Percentiles rank a stretch among this genome's conserved stretches.
Conservation (phyloP, 2,329 filamentous ascomycete species). For the Diplodia corticola region DNA sequence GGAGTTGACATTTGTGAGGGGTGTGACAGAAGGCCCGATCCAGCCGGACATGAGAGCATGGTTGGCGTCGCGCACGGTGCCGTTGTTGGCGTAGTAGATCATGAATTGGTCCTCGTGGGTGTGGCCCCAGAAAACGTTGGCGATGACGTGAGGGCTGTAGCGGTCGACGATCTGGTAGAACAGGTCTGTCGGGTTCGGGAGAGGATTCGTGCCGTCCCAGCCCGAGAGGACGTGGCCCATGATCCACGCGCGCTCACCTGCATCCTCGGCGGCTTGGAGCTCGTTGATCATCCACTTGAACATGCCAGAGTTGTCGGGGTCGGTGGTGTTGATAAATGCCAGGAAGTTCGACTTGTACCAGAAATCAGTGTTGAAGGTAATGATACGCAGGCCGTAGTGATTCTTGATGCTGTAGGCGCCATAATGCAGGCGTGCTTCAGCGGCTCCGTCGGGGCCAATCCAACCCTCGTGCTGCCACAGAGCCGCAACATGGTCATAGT, state of each 20-base stretch:
- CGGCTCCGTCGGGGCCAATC: constrained; percentile 49
- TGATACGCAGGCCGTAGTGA: constrained; percentile 54
- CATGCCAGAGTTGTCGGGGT: constrained; percentile 53
- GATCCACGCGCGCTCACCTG: constrained; percentile 56
- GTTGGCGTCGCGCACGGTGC: constrained; percentile 43
- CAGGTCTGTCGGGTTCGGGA: constrained; percentile 55
- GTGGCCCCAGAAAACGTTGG: constrained; percentile 57
- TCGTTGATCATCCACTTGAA: constrained; percentile 54
- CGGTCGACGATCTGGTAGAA: constrained; percentile 58
- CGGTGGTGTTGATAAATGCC: constrained; percentile 54
- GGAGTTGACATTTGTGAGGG: constrained; percentile 56
- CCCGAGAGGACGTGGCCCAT: constrained; percentile 57
- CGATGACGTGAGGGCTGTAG: constrained; percentile 57
- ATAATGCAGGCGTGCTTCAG: constrained; percentile 55
- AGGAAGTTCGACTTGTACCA: constrained; percentile 49
- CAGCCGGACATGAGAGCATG: constrained; percentile 53
- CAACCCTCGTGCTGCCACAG: constrained; percentile 60
- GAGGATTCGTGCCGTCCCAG: constrained; percentile 57
- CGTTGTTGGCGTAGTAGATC: constrained; percentile 57
- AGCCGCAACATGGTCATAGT: constrained; percentile 57
- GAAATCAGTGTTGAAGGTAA: constrained; percentile 56
- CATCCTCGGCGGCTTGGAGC: constrained; percentile 55
- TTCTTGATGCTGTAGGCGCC: constrained; percentile 58
- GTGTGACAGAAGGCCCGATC: constrained; percentile 55
- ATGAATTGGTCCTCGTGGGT: constrained; percentile 57